Percentiles rank a stretch among this genome's conserved stretches.
Conservation (phyloP, 345 rosid species). For the Clarkia xantiana region DNA sequence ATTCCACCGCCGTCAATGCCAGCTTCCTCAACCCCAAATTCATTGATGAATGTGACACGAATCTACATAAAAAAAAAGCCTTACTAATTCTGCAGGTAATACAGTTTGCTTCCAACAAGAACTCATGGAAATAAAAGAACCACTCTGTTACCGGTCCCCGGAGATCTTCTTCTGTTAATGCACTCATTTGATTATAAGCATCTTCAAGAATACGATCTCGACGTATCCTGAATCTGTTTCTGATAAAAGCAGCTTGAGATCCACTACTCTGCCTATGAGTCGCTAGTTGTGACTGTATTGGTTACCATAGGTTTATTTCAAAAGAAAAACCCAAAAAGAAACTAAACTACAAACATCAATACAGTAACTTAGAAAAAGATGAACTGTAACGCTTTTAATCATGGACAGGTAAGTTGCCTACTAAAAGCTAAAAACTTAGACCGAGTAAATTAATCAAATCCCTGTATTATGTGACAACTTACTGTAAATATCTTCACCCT, state of each 20-base stretch:
- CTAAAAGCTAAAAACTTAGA: neutral
- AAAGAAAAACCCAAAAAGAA: neutral
- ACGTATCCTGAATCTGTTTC: conserved; percentile 83
- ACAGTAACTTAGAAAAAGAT: neutral
- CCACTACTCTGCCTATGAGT: conserved; percentile 61
- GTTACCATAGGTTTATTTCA: neutral
- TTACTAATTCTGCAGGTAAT: conserved; percentile 4
- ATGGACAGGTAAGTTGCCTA: neutral
- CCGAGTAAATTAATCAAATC: neutral
- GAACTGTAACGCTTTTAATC: neutral
- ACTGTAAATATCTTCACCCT: conserved; percentile 91
- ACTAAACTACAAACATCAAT: conserved; percentile 6
- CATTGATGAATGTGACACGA: conserved; percentile 89
- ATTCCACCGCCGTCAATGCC: conserved; percentile 99
- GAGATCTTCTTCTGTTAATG: conserved; percentile 88
- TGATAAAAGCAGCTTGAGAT: conserved; percentile 55
- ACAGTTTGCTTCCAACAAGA: neutral
- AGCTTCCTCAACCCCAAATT: conserved; percentile 99
- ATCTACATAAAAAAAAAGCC: conserved; percentile 42
- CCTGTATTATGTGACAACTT: conserved; percentile 21
- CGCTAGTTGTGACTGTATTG: conserved; percentile 54
- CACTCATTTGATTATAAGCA: conserved; percentile 94
- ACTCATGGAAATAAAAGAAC: conserved; percentile 3
- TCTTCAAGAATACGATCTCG: conserved; percentile 94
- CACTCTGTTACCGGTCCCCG: conserved; percentile 55